Conservation (phyloP, 2,329 filamentous ascomycete genomes). For the Aspergillus unguis region DNA sequence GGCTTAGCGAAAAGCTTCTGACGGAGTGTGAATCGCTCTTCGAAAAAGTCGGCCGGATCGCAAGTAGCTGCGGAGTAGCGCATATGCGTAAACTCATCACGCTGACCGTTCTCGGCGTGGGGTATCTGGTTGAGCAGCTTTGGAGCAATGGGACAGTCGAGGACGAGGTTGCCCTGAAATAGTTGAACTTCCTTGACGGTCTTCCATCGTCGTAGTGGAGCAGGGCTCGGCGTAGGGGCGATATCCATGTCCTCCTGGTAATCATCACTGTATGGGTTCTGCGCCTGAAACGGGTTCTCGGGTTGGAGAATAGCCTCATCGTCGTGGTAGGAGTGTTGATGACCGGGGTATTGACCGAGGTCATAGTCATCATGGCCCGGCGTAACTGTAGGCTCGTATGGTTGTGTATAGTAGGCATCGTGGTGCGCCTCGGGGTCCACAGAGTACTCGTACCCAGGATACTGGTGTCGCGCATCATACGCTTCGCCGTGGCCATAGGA, state of each 20-base stretch:
- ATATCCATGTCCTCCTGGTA: constrained; percentile 42
- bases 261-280: constrained; percentile 51
- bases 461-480: constrained; percentile 55
- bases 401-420: constrained; percentile 79
- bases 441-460: constrained; percentile 64
- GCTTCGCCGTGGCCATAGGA: constrained; percentile 62
- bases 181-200: constrained; percentile 98
- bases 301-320: constrained; percentile 73
- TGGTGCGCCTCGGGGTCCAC: constrained; percentile 82
- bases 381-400: constrained; percentile 67
- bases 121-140: constrained; percentile 81
- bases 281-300: constrained; percentile 61
- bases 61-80: constrained; percentile 93
- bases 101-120: constrained; percentile 73
- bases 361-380: constrained; percentile 54
- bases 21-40: constrained; percentile 84
- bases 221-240: constrained; percentile 49
- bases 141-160: constrained; percentile 93
- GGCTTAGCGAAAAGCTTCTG: constrained; percentile 91
- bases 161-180: constrained; percentile 92
- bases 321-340: constrained; percentile 61
- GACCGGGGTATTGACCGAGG: constrained; percentile 51
- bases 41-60: constrained; percentile 83
- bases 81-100: constrained; percentile 75
- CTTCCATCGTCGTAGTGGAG: constrained; percentile 83